Evolutionary conservation across 2,329 filamentous ascomycete genomes (phyloP), one percentile per base, ranked within the genome.

Genomic region (Fusarium hostae): DNA sequence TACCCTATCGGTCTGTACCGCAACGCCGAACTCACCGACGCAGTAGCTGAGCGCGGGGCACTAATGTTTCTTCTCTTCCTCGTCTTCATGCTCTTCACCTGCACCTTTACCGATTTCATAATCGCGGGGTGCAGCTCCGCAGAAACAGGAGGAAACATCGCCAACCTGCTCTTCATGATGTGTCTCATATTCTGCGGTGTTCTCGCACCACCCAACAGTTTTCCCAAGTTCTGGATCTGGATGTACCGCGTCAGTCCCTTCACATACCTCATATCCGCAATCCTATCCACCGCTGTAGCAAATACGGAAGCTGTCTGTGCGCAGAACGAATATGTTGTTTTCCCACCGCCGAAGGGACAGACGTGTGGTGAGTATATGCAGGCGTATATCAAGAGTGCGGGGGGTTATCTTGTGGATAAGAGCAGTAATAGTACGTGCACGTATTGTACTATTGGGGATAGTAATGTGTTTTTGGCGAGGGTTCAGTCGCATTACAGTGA

Each of bases 171-270:
- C 65, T 92, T 92, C 80, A 87, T 87, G 57, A 82, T 93, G 65
- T 87, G 84, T 50, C 82, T 93, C 7, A 74, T 77, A n/a, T 77
- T 77, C 58, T 77, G 76, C 18, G 76, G 76, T 47, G 70, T 77
- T 2, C 67, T 77, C n/a, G 75, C 75, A 0, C 55, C 61, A 1
- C 75, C 76, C 35, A 87, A 88, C 12, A 86, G 86, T 15, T 81
- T 86, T 30, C 90, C 89, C 3, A 88, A 89, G 7, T 87, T 88
- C 66, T 81, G 76, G 76, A 75, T 77, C 41, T 75, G 77, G 32
- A 73, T 77, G 76, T 95, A 95, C 81, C 89, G 92, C 50, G 82
- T 94, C 52, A 94, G 91, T 1, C 94, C 94, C 0, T 92, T 97
- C 75, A 95, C 92, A 0, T 97, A 97, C 79, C 83, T 96, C 20